phyloP scores from a whole-genome alignment of 2,329 filamentous ascomycete genomes.

The Clathrospora elynae region DNA sequence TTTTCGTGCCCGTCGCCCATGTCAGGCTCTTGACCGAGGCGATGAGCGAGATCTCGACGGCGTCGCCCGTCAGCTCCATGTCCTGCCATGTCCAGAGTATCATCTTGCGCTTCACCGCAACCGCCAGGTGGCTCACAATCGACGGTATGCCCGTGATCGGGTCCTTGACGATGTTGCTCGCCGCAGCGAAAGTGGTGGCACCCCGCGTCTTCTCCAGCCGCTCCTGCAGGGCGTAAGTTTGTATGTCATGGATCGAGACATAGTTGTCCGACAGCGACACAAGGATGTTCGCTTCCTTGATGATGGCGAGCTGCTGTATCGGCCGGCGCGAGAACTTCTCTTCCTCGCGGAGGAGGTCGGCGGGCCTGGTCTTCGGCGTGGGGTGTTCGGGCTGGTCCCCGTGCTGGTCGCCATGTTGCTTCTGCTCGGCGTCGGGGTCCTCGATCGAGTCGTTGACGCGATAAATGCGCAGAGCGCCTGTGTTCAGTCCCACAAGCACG shows the following conservation, averaged over 20 bases:
- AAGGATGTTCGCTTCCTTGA: conserved; percentile 91
- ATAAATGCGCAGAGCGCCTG: conserved; percentile 86
- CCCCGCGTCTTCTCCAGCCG: conserved; percentile 83
- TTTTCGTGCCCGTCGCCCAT: conserved; percentile 84
- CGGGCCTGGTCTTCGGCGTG: conserved; percentile 55
- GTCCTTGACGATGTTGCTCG: conserved; percentile 94
- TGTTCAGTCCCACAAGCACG: conserved; percentile 88
- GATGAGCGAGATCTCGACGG: conserved; percentile 75
- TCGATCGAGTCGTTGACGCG: conserved; percentile 74
- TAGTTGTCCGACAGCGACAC: conserved; percentile 89
- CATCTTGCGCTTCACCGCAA: conserved; percentile 89
- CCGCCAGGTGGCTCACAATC: conserved; percentile 88
- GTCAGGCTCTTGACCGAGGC: conserved; percentile 87
- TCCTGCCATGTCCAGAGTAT: conserved; percentile 96
- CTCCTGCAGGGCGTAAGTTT: conserved; percentile 81
- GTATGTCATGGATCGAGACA: conserved; percentile 86
- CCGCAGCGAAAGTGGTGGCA: conserved; percentile 87
- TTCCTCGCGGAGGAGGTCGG: conserved; percentile 86
- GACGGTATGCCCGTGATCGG: conserved; percentile 83
- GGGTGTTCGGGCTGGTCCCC: conserved; percentile 51
- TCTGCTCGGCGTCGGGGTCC: conserved; percentile 45
- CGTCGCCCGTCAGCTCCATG: conserved; percentile 78
- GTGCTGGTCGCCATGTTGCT: conserved; percentile 37
- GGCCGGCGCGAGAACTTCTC: conserved; percentile 91
- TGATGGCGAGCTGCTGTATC: conserved; percentile 90